Base-by-base conservation (phyloP, 495 filamentous ascomycete species). In the Xylaria cubensis region DNA sequence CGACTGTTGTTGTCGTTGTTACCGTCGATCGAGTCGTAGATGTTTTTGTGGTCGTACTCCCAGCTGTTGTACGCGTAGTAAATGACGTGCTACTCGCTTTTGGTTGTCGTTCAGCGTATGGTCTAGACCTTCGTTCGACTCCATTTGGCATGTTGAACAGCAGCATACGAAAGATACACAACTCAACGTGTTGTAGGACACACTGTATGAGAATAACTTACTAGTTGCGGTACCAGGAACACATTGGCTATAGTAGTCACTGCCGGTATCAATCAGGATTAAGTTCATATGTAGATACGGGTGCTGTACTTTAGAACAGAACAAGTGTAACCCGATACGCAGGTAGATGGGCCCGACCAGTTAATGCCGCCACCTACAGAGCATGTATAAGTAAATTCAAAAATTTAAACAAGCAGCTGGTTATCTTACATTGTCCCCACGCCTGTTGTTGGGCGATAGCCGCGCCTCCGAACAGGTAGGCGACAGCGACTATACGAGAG, bases 221-320 rank as follows among this genome's bases (percentile, higher is more conserved):
- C 69, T 71, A 19, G 61, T 65, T 36, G 69, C 61, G n/a, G 50
- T 64, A 8, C 69, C 69, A 24, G 69, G 69, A 17, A 65, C 29
- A 36, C 69, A 71, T 59, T 71, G 69, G 39, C 69, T 71, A 53
- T 71, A 71, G 36, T 65, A 71, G 21, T 71, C 69, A 58, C 69
- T 71, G 13, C 63, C 24, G 17, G 19, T 1, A 15, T 9, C 32
- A 10, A 36, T 70, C 21, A 70, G 58, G 41, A 70, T 26, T 12
- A 0, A 9, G 19, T 36, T 32, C 26, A 12, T 2, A 26, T 32
- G 17, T 0, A 41, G 56, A 42, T 9, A 12, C 53, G 29, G 19
- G 13, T 19, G 32, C 13, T 21, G 19, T 71, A 71, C 61, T 71
- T 71, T 36, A 71, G 46, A 41, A 71, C 46, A 19, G 59, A 42